Base-by-base conservation (phyloP, 2,329 filamentous ascomycete genomes). In the Corinectria fuckeliana region DNA sequence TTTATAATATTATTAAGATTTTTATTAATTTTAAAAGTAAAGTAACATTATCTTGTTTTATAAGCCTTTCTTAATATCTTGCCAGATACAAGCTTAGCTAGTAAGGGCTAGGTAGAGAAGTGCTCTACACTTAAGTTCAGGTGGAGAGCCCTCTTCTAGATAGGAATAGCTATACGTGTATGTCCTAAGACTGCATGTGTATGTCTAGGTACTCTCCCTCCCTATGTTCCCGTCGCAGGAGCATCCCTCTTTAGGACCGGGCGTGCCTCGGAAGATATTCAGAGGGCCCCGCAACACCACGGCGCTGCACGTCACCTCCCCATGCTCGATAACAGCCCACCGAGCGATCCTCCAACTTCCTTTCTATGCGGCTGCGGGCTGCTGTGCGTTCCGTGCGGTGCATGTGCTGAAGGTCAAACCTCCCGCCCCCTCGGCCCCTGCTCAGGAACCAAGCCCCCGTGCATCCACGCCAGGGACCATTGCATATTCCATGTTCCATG, bases 311-410 rank as follows among this genome's bases (percentile, higher is more conserved):
- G 32, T 50, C 42, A 49, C 50, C 52, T 36, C 39, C n/a, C 50
- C 38, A 39, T 48, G 34, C 13, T 32, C 30, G 41, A 28, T 30
- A 63, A 63, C 56, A 69, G 65, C 65, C 63, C 65, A 65, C 65
- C 18, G 16, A 14, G n/a, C 32, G 44, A 50, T 68, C 67, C 67
- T 69, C 57, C 61, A 68, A 68, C 64, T 66, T 69, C 63, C 60
- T 60, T 58, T 64, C 56, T 65, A 66, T 36, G 32, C 32, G n/a
- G 13, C n/a, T 36, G 32, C 32, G 32, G 16, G 32, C 32, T 36
- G 32, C 32, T 32, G 44, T 26, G 44, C 48, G 56, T 47, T 44
- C 50, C 36, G 57, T 52, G 50, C 59, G 51, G 45, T 55, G 50
- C 32, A 48, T 50, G 57, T 52, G 47, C 59, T 55, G 45, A 56